phyloP scores from a whole-genome alignment of 108 stramenopile species.

The Parmales sp. region DNA sequence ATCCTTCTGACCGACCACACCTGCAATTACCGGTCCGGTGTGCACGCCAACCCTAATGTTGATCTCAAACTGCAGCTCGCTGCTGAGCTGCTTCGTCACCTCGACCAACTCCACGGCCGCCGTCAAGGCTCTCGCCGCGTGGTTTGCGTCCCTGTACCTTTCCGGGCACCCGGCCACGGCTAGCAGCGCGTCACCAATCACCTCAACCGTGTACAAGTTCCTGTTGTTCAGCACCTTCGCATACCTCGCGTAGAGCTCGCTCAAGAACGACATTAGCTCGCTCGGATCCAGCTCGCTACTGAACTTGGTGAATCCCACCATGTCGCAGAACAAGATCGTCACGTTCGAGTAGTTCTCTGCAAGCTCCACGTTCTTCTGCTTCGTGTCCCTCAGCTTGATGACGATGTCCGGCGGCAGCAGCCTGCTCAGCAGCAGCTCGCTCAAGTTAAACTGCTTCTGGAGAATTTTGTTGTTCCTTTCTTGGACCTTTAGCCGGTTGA shows the following conservation, averaged over 20 bases:
- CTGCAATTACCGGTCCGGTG: constrained; percentile 33
- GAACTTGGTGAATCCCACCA: constrained; percentile 32
- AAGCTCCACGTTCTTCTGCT: neutral
- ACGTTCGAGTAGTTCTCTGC: constrained; percentile 9
- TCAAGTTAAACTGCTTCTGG: constrained; percentile 5
- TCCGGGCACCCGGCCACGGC: constrained; percentile 22
- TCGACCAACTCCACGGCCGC: constrained; percentile 15
- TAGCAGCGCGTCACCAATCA: constrained; percentile 38
- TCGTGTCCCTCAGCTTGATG: constrained; percentile 6
- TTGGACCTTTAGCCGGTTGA: neutral
- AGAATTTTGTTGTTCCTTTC: neutral
- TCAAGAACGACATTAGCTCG: constrained; percentile 25
- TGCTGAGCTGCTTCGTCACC: neutral
- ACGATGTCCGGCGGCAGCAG: constrained; percentile 20
- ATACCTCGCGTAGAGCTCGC: constrained; percentile 22
- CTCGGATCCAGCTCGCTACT: constrained; percentile 12
- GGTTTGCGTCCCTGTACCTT: neutral
- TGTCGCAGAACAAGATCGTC: constrained; percentile 33
- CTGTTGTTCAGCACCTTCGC: constrained; percentile 7
- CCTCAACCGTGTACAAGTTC: constrained; percentile 31
- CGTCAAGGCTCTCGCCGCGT: constrained; percentile 14
- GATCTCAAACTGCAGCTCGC: constrained; percentile 15
- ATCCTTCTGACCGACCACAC: constrained; percentile 38
- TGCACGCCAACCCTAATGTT: constrained; percentile 40
- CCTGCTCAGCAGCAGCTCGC: constrained; percentile 10